Evolutionary conservation across 83 land plant species (phyloP).

Genomic region (Picea abies): DNA sequence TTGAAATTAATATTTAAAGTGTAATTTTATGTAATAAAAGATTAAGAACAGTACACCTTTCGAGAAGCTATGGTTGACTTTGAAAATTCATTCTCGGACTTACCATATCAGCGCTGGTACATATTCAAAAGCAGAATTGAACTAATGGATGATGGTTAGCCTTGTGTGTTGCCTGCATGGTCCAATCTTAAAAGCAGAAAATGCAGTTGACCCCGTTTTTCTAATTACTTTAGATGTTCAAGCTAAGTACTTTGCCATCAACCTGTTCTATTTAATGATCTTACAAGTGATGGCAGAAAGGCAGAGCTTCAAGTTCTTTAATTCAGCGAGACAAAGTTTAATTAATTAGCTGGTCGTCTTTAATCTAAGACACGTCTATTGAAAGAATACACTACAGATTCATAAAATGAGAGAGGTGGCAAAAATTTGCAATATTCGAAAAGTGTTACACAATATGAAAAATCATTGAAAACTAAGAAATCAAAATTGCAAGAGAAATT

Average conservation of each 20-base stretch:
- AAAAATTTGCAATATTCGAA: neutral
- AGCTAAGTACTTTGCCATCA: conserved; percentile 88
- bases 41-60: conserved; percentile 18
- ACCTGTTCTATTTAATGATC: neutral
- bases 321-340: neutral
- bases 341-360: neutral
- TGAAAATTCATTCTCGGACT: conserved; percentile 56
- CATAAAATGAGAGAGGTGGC: neutral
- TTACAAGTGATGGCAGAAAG: neutral
- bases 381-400: neutral
- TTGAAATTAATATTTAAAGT: neutral
- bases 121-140: conserved; percentile 52
- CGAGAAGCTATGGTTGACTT: conserved; percentile 57
- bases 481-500: no score
- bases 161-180: conserved; percentile 77
- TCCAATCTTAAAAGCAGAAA: conserved; percentile 94
- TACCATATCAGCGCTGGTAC: conserved; percentile 57
- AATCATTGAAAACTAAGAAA: neutral
- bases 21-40: neutral
- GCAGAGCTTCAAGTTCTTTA: neutral
- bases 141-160: conserved; percentile 48
- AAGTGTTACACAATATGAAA: neutral
- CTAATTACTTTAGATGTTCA: conserved; percentile 89
- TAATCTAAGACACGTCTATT: neutral
- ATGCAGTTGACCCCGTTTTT: conserved; percentile 95